A percentile compares a stretch with the other conserved stretches of the same genome.
Conservation (phyloP, 2,329 filamentous ascomycete genomes). For the Epichloe bromicola region DNA sequence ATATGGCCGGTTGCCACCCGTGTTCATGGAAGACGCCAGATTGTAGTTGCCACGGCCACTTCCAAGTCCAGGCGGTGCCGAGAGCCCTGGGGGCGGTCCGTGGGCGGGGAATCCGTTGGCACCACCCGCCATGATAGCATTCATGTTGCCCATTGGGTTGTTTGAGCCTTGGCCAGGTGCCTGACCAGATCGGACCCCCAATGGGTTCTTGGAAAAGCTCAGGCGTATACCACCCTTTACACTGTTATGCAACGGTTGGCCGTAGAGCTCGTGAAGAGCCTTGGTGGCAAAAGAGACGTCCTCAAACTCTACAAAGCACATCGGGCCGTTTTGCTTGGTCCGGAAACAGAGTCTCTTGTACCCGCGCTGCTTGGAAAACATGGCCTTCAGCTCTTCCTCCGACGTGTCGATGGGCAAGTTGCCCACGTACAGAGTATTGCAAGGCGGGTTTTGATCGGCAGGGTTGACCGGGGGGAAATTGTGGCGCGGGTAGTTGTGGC, state of each 20-base stretch:
- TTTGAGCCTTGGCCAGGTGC: conserved; percentile 29
- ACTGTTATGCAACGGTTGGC: conserved; percentile 75
- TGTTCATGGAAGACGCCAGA: conserved; percentile 11
- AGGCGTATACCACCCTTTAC: conserved; percentile 88
- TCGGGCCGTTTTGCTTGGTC: conserved; percentile 88
- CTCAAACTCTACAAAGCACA: conserved; percentile 99
- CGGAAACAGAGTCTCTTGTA: conserved; percentile 94
- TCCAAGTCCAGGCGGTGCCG: conserved; percentile 59
- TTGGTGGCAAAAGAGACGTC: conserved; percentile 87
- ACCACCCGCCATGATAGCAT: conserved; percentile 37
- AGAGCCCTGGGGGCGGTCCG: conserved; percentile 71
- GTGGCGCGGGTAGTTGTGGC: conserved; percentile 45
- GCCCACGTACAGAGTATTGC: conserved; percentile 96
- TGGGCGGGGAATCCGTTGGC: conserved; percentile 51
- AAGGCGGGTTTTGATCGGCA: conserved; percentile 91
- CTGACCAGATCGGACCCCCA: conserved; percentile 77
- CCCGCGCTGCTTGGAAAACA: conserved; percentile 86
- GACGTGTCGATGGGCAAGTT: conserved; percentile 87
- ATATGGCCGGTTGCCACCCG: conserved; percentile 8
- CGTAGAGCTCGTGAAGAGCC: conserved; percentile 79
- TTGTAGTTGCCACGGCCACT: conserved; percentile 14
- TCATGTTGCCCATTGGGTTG: conserved; percentile 39
- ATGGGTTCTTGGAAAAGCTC: conserved; percentile 93
- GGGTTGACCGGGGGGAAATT: conserved; percentile 87
- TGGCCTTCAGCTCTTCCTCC: conserved; percentile 85